Evolutionary conservation across 371 early-diverging fungal species (phyloP), one percentile per base, ranked within the genome.

Genomic region (Dichotomocladium elegans): DNA sequence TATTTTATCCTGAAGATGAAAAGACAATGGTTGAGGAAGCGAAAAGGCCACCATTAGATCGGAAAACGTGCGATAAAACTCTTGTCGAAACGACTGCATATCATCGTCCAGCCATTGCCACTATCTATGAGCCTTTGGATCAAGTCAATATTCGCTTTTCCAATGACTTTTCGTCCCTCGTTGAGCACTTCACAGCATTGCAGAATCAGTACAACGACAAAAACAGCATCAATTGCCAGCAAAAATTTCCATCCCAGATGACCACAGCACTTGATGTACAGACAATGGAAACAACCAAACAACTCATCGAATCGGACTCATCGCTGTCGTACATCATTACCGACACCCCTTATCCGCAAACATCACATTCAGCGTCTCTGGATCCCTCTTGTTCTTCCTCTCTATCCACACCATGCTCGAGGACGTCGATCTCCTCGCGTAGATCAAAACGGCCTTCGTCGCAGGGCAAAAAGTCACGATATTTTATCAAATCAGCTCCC

Each of bases 401-500:
- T 29, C 17, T 34, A 35, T 35, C 55, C 9, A 46, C 55, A 1
- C 40, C 47, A 1, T 46, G 14, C 19, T 47, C 47, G 29, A 37
- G 55, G 4, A 33, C 34, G 9, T 48, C 49, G 11, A 48, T 33
- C 14, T 22, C 35, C 10, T 48, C 49, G 26, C 49, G 49, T 14
- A 33, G 49, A 12, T 48, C 49, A 22, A 33, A 35, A 19, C 33
- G 44, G 7, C 35, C 15, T n/a, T 42, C 41, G 10, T 28, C 34
- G 15, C 27, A n/a, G 1, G 22, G 31, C 34, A 35, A 29, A 41
- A 49, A 56, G 8, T 24, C 50, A 35, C 28, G 40, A 2, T 43
- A 26, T 33, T 45, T 57, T 50, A 21, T 30, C 46, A 57, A 43
- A 51, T 4, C 34, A 37, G n/a, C 30, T 42, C 47, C 26, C 37